These are phyloP conservation scores for Boletus reticulatus DNA, from an alignment of 768 basidiomycete genomes.

Conservation along the genomic window DNA sequence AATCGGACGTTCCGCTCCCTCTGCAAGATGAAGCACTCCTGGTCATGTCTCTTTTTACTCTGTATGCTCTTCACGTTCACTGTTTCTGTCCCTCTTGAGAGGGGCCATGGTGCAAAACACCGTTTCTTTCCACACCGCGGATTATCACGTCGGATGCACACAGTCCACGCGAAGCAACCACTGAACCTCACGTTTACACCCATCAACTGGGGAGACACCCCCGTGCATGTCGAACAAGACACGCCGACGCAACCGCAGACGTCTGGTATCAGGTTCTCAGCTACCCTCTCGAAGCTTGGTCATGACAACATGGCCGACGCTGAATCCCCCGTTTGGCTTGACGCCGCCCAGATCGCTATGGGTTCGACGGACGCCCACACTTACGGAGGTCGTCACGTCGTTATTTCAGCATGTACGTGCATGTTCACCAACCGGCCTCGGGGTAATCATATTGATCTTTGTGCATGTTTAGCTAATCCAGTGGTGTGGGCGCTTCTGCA, in stretches of 20 bases:
- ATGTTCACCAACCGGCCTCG: neutral
- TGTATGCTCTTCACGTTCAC: neutral
- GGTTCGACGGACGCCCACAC: neutral
- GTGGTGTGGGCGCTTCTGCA: neutral
- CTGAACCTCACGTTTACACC: slow-evolving; percentile 5
- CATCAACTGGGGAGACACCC: neutral
- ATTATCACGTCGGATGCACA: neutral
- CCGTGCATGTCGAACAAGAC: neutral
- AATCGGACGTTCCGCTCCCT: neutral
- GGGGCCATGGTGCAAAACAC: neutral
- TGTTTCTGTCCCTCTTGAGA: neutral
- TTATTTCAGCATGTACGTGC: slow-evolving; percentile 1
- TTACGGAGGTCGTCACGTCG: neutral
- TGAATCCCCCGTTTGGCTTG: too few species aligned
- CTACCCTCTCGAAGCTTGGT: neutral
- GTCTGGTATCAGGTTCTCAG: neutral
- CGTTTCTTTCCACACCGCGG: slow-evolving; percentile 1
- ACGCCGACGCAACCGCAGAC: neutral
- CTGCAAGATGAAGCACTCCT: neutral
- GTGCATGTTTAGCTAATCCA: neutral
- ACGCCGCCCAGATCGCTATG: too few species aligned
- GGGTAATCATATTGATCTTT: neutral
- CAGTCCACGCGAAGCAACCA: neutral
- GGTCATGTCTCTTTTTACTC: neutral
- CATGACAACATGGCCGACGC: neutral